A percentile compares a stretch with the other conserved stretches of the same genome.
These are phyloP conservation scores for Leccinum obscurum DNA, from an alignment of 768 basidiomycete species.

Conservation along the genomic window DNA sequence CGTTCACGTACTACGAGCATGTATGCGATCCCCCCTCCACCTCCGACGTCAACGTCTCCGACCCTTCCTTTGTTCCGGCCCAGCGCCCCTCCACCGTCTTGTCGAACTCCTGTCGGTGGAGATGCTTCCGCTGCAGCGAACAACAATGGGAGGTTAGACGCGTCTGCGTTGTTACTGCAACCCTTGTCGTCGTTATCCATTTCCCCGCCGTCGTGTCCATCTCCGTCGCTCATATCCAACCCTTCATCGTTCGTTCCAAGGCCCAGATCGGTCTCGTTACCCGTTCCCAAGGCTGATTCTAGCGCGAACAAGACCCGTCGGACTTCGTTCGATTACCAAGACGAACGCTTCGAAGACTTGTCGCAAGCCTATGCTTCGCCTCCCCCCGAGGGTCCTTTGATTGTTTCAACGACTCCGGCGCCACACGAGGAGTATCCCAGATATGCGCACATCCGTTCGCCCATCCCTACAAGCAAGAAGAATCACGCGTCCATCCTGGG, in stretches of 20 bases:
- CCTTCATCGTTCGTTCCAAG: constrained; percentile 17
- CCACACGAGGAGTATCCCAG: constrained; percentile 27
- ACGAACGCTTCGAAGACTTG: constrained; percentile 29
- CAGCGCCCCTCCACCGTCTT: constrained; percentile 28
- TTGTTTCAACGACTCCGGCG: constrained; percentile 16
- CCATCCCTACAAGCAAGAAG: constrained; percentile 18
- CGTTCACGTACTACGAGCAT: constrained; percentile 35
- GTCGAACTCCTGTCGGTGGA: constrained; percentile 15
- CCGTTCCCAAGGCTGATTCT: constrained; percentile 7
- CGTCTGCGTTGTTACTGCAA: constrained; percentile 31
- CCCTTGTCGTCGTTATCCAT: constrained; percentile 23
- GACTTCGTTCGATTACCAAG: constrained; percentile 15
- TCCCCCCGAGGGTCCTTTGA: constrained; percentile 30
- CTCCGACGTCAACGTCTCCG: constrained; percentile 7
- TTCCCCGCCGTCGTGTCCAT: constrained; percentile 12
- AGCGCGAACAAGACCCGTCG: constrained; percentile 13
- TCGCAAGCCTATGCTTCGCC: constrained; percentile 32
- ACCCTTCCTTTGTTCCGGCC: constrained; percentile 26
- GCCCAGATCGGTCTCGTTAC: constrained; percentile 30
- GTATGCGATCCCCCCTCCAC: constrained; percentile 14
- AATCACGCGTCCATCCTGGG: constrained; percentile 9
- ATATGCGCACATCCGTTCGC: constrained; percentile 30
- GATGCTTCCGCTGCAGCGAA: background rate
- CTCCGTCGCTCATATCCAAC: constrained; percentile 7
- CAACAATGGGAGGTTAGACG: constrained; percentile 13